These are phyloP conservation scores for Rubia peregrina DNA, from an alignment of 305 asterid species.

Conservation along the genomic window DNA sequence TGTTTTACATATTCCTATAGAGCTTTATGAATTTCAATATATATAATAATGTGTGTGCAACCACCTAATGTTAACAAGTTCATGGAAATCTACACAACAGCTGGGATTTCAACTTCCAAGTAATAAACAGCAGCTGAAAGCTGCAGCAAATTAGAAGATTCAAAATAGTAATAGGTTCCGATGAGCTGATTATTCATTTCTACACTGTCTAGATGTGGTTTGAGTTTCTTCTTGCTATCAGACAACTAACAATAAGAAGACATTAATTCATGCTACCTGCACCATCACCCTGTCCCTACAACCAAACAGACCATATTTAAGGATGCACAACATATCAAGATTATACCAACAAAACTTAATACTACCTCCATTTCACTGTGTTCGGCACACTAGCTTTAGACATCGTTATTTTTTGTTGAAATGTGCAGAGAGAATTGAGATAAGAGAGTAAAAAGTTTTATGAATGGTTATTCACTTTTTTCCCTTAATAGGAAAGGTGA, in stretches of 20 bases:
- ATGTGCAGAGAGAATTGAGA: too few relatives aligned
- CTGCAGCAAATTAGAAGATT: neutral
- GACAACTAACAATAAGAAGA: neutral
- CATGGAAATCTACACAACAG: neutral
- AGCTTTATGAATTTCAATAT: neutral
- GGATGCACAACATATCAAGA: neutral
- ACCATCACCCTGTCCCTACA: neutral
- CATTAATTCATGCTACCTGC: neutral
- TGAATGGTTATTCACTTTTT: too few relatives aligned
- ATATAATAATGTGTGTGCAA: too few relatives aligned
- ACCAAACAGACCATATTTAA: neutral
- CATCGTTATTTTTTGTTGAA: too few relatives aligned
- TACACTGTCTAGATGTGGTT: neutral
- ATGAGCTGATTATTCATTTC: neutral
- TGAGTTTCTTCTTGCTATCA: neutral
- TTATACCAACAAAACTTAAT: neutral
- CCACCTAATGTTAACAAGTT: neutral
- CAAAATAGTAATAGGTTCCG: neutral
- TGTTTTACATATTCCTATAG: neutral
- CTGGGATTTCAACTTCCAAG: constrained; percentile 1
- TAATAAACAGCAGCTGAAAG: neutral
- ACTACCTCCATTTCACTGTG: too few relatives aligned
- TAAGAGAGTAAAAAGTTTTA: too few relatives aligned
- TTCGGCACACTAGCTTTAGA: too few relatives aligned
- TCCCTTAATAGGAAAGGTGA: too few relatives aligned